Evolutionary conservation across 1,139 yeast species (phyloP).

Genomic region (Magnusiomyces tetraspermus): DNA sequence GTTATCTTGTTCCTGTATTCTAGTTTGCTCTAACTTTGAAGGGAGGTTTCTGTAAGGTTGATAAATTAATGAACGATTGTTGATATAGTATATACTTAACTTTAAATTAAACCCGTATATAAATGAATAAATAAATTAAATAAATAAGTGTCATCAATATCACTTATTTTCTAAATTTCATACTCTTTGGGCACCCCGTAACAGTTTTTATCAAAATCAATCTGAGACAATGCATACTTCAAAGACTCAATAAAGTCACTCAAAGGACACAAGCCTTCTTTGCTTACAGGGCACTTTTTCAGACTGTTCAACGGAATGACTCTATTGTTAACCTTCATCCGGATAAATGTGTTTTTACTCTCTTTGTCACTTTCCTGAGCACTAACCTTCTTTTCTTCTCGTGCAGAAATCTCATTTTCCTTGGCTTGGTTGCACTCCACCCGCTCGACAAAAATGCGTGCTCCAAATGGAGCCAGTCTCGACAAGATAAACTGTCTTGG

Average conservation of each 20-base stretch:
- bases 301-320: slow-evolving; percentile 34
- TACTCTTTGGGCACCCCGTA: slow-evolving; percentile 19
- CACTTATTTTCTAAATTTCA: too few relatives aligned
- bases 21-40: too few relatives aligned
- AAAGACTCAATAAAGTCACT: slow-evolving; percentile 31
- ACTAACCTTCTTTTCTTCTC: neutral
- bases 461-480: slow-evolving; percentile 38
- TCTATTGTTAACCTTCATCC: slow-evolving; percentile 35
- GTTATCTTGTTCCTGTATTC: too few relatives aligned
- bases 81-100: too few relatives aligned
- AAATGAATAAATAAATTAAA: too few relatives aligned
- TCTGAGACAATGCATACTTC: slow-evolving; percentile 25
- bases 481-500: slow-evolving; percentile 36
- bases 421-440: slow-evolving; percentile 30
- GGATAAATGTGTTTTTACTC: slow-evolving; percentile 21
- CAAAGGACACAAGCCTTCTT: slow-evolving; percentile 33
- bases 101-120: too few relatives aligned
- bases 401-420: neutral
- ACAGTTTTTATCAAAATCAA: slow-evolving; percentile 34
- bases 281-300: slow-evolving; percentile 29
- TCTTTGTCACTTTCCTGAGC: too few relatives aligned
- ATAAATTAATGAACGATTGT: too few relatives aligned
- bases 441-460: slow-evolving; percentile 35
- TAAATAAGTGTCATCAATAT: too few relatives aligned
- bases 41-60: too few relatives aligned